Evolutionary conservation across 2,329 filamentous ascomycete species (phyloP).

Genomic region (Bipolaris zeicola): DNA sequence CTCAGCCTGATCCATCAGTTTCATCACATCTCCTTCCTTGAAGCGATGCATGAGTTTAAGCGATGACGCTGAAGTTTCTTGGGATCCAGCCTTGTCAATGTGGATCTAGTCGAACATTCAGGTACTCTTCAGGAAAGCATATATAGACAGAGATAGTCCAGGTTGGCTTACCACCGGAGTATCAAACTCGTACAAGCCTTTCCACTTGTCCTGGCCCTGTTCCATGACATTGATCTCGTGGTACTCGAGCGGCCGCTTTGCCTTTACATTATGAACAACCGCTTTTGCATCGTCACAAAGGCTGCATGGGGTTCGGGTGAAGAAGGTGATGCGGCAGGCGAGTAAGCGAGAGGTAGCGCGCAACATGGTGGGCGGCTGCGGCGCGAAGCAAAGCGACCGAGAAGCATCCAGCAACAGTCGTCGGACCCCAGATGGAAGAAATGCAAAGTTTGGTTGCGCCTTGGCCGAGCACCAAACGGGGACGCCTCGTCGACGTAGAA

Average conservation of each 20-base stretch:
- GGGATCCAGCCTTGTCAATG: conserved; percentile 61
- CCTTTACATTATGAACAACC: conserved; percentile 71
- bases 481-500: conserved; percentile 1
- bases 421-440: not conserved
- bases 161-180: conserved; percentile 70
- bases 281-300: conserved; percentile 72
- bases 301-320: conserved; percentile 73
- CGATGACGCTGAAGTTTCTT: conserved; percentile 61
- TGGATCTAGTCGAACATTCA: conserved; percentile 56
- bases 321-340: conserved; percentile 69
- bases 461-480: conserved; percentile 3
- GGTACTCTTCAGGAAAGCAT: conserved; percentile 21
- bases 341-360: conserved; percentile 43
- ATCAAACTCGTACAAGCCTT: conserved; percentile 77
- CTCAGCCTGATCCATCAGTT: conserved; percentile 67
- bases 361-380: conserved; percentile 31
- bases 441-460: not conserved
- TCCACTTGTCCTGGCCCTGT: conserved; percentile 68
- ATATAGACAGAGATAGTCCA: not conserved
- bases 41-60: conserved; percentile 81
- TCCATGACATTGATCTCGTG: conserved; percentile 72
- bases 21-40: conserved; percentile 67
- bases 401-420: not conserved
- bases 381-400: not conserved
- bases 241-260: conserved; percentile 69